These are phyloP conservation scores for Anisodus tanguticus DNA, from an alignment of 257 asterid species.

Conservation along the genomic window DNA sequence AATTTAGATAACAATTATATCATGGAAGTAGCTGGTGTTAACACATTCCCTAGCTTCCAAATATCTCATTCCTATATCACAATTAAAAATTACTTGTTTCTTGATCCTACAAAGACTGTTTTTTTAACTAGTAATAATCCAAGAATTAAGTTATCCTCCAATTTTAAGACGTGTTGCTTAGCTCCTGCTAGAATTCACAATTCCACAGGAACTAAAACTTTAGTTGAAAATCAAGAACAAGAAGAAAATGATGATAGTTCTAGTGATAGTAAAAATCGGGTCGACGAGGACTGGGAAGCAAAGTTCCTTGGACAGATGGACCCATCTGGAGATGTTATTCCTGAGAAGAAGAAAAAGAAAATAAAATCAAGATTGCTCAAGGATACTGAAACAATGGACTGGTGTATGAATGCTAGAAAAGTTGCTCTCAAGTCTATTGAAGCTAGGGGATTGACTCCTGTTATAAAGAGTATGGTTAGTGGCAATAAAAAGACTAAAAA, in stretches of 20 bases:
- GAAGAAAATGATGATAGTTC: background rate
- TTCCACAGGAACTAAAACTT: constrained; percentile 33
- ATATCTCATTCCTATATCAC: constrained; percentile 40
- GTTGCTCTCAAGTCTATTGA: constrained; percentile 87
- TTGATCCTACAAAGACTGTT: constrained; percentile 32
- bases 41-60: constrained; percentile 45
- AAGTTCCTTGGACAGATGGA: constrained; percentile 68
- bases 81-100: constrained; percentile 26
- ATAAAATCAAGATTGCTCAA: constrained; percentile 56
- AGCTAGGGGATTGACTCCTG: constrained; percentile 72
- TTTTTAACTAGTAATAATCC: constrained; percentile 35
- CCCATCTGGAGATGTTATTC: constrained; percentile 38
- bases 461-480: constrained; percentile 56
- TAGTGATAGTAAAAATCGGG: background rate
- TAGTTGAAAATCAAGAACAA: background rate
- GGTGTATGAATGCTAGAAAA: constrained; percentile 97
- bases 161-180: constrained; percentile 39
- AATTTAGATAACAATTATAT: background rate
- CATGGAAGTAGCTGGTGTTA: constrained; percentile 58
- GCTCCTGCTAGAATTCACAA: too few species aligned
- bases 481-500: constrained; percentile 56
- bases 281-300: constrained; percentile 65
- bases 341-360: constrained; percentile 53
- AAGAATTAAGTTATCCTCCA: constrained; percentile 9
- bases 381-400: constrained; percentile 65